These are phyloP conservation scores for Apophysomyces ossiformis DNA, from an alignment of 371 early-diverging fungal genomes.

Conservation along the genomic window DNA sequence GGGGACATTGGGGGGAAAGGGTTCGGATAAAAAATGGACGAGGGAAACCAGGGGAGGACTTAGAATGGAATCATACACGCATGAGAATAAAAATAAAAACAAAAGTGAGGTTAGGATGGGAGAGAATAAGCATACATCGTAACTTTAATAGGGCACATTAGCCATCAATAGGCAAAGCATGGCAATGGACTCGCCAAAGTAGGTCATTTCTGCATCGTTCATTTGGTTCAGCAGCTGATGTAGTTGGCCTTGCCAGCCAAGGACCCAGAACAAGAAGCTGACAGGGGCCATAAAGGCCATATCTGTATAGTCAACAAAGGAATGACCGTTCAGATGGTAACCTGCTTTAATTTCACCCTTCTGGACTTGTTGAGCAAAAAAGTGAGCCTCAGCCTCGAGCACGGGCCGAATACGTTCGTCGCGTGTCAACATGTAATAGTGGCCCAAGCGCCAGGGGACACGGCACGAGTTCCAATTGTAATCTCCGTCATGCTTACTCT, in stretches of 20 bases:
- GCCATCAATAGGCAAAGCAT: slow-evolving; percentile 61
- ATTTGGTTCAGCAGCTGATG: slow-evolving; percentile 47
- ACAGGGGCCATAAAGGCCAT: slow-evolving; percentile 70
- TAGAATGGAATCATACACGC: no score
- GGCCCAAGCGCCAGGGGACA: slow-evolving; percentile 67
- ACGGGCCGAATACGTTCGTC: slow-evolving; percentile 58
- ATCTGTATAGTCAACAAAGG: slow-evolving; percentile 59
- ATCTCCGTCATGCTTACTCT: slow-evolving; percentile 53
- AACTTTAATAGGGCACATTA: slow-evolving; percentile 37
- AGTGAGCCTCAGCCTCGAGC: slow-evolving; percentile 58
- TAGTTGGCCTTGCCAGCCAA: slow-evolving; percentile 53
- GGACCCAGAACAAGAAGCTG: slow-evolving; percentile 60
- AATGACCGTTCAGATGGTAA: slow-evolving; percentile 57
- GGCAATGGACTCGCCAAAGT: slow-evolving; percentile 69
- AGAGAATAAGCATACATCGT: no score
- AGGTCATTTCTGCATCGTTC: slow-evolving; percentile 56
- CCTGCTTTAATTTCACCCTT: slow-evolving; percentile 57
- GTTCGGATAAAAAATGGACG: no score
- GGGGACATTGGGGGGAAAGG: no score
- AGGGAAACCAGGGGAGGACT: no score
- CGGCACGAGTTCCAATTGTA: slow-evolving; percentile 63
- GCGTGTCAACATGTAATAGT: slow-evolving; percentile 60
- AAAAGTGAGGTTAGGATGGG: no score
- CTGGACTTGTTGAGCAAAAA: slow-evolving; percentile 54
- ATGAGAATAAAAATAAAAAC: no score